phyloP scores from a whole-genome alignment of 2,329 filamentous ascomycete species.

The Scedosporium boydii region DNA sequence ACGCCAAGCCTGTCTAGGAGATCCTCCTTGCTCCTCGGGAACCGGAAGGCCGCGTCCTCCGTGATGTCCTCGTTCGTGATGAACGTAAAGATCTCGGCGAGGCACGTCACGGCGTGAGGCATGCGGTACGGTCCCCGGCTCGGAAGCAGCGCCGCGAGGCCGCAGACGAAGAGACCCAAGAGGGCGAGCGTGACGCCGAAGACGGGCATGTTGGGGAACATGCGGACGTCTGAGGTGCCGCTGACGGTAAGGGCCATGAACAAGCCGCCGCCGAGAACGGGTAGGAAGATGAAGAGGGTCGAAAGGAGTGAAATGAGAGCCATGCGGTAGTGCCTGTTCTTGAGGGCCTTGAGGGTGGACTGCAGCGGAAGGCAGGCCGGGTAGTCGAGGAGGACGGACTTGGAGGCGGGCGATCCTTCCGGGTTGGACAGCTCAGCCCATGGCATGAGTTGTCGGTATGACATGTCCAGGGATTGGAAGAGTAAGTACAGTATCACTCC shows the following conservation, averaged over 20 bases:
- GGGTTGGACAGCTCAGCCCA: slow-evolving; percentile 53
- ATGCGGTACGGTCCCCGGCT: slow-evolving; percentile 52
- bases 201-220: slow-evolving; percentile 65
- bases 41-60: slow-evolving; percentile 62
- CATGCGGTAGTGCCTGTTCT: slow-evolving; percentile 56
- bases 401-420: slow-evolving; percentile 51
- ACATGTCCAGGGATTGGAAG: slow-evolving; percentile 58
- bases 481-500: slow-evolving; percentile 58
- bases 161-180: slow-evolving; percentile 59
- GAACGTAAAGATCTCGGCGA: slow-evolving; percentile 72
- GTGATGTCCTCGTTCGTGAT: slow-evolving; percentile 64
- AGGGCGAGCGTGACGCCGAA: slow-evolving; percentile 66
- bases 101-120: slow-evolving; percentile 61
- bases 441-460: slow-evolving; percentile 56
- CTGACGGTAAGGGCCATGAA: slow-evolving; percentile 63
- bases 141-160: slow-evolving; percentile 52
- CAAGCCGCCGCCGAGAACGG: slow-evolving; percentile 58
- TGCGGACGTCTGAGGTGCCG: slow-evolving; percentile 38
- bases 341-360: slow-evolving; percentile 44
- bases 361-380: slow-evolving; percentile 55
- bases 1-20: slow-evolving; percentile 60
- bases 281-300: slow-evolving; percentile 50
- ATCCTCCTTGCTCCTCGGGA: slow-evolving; percentile 56
- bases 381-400: slow-evolving; percentile 62
- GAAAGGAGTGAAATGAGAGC: slow-evolving; percentile 52